Base-by-base conservation (phyloP, 306 rosid genomes). In the Glycine tomentella region DNA sequence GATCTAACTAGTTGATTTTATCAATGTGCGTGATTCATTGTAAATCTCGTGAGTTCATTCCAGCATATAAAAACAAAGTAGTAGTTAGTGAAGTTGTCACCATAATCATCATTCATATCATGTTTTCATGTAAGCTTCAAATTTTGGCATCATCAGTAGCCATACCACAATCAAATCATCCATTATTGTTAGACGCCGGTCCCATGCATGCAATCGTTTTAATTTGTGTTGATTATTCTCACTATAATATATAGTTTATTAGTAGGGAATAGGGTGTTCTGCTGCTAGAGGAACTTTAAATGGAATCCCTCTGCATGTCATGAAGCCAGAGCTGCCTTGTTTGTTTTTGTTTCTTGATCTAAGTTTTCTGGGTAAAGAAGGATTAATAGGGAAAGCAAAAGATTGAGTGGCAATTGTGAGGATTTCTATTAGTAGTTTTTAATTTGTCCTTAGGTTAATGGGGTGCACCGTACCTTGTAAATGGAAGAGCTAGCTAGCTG, bases 251-350 rank as follows among this genome's bases (percentile, higher is more conserved):
- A 38, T 38, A 66, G 80, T 67, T 7, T 53, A 6, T 16, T 74
- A 7, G 59, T 59, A 59, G 57, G 65, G 66, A n/a, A 15, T 58
- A 69, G 71, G 33, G 64, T 74, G 67, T 15, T n/a, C 48, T 57
- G 50, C 69, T 76, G 13, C 72, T 72, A 17, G 49, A 7, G 31
- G 69, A 25, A 49, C 75, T 46, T 71, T 9, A 15, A 61, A 17
- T 48, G 7, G 70, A 80, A 48, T 16, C 64, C 49, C 57, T 53
- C 36, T 9, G 0, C 14, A 10, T 46, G 50, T 46, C 50, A 46
- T 46, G 73, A 69, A 75, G 81, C 64, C 84, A 81, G 88, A 81
- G 57, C 49, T 87, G n/a, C 81, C 45, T 38, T 70, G 48, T 79
- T 74, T 81, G 78, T 61, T 78, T 45, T 11, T 10, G 34, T 70